Conservation (phyloP, 352 stramenopile genomes). For the Globisporangium barbulae region DNA sequence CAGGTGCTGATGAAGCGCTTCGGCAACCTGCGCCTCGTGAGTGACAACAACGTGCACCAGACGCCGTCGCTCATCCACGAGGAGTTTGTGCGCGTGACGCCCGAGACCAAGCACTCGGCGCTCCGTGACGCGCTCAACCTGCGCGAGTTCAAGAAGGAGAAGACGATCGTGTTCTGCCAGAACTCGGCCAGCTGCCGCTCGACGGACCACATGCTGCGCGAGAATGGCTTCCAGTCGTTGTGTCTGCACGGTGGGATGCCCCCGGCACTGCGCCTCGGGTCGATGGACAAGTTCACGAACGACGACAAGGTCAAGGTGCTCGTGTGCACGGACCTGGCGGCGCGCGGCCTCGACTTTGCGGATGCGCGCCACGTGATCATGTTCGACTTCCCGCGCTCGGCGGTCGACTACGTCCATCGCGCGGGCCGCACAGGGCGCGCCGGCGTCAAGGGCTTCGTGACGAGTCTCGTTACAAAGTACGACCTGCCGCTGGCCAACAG, state of each 20-base stretch:
- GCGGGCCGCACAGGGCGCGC: constrained; percentile 67
- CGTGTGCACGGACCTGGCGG: constrained; percentile 92
- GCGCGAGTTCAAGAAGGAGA: constrained; percentile 32
- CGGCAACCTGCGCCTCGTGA: constrained; percentile 53
- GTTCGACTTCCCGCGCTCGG: constrained; percentile 91
- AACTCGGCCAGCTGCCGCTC: constrained; percentile 70
- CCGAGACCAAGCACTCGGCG: constrained; percentile 66
- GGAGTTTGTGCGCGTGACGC: constrained; percentile 60
- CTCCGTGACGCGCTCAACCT: constrained; percentile 54
- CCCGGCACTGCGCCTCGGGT: constrained; percentile 40
- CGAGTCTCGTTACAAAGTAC: constrained; percentile 73
- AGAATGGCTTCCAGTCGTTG: constrained; percentile 58
- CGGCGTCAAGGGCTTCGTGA: constrained; percentile 57
- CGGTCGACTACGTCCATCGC: constrained; percentile 94
- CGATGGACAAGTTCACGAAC: constrained; percentile 53
- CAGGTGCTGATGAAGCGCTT: constrained; percentile 74
- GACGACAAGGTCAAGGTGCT: constrained; percentile 61
- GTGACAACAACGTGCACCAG: constrained; percentile 65
- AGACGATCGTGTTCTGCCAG: constrained; percentile 77
- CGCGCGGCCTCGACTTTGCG: constrained; percentile 90
- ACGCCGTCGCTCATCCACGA: constrained; percentile 57
- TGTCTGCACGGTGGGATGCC: constrained; percentile 84
- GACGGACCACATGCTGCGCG: constrained; percentile 80
- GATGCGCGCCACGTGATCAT: constrained; percentile 91
- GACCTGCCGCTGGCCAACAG: constrained; percentile 59